Evolutionary conservation across 106 monocot species (phyloP), one percentile per base, ranked within the genome.

Genomic region (Allium sativum): DNA sequence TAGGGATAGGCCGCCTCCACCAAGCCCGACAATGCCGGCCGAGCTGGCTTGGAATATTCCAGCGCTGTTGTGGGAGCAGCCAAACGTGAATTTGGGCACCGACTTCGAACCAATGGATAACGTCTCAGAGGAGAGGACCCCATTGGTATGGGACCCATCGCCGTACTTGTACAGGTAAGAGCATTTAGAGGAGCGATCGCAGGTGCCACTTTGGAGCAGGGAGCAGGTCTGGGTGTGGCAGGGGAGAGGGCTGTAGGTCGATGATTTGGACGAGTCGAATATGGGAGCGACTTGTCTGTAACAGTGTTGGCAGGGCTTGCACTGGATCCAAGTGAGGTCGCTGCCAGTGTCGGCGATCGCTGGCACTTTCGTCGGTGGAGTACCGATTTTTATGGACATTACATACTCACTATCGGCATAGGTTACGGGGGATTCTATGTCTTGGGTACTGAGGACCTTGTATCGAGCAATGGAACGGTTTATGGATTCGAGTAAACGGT

Each of bases 21-120:
- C 83, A 21, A 84, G 79, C 10, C 83, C 83, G 11, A 84, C 79
- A 31, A 84, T 41, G 0, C 83, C 83, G 12, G 48, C 55, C 9
- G 52, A 55, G 13, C 20, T 9, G 12, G n/a, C 0, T 13, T 53
- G 19, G 61, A 84, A 76, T 21, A 44, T 43, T 3, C 83, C 83
- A 1, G 40, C 20, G 17, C 45, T 65, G 7, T 69, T 46, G n/a
- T 57, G 55, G 1, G 76, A 58, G 69, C 79, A 79, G 6, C 83
- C 83, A 61, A 84, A 84, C 0, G 16, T 3, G n/a, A 76, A 18
- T 0, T 56, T 61, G 0, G 54, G 58, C 1, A 76, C n/a, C 10
- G 18, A 6, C 0, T 60, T 72, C 10, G 12, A 7, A 9, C 79
- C 83, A 3, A 43, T 22, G 16, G 83, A 56, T 4, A 84, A 74